A percentile compares a stretch with the other conserved stretches of the same genome.
Evolutionary conservation across 2,329 filamentous ascomycete genomes (phyloP).

Genomic region (Ustilaginoidea virens): DNA sequence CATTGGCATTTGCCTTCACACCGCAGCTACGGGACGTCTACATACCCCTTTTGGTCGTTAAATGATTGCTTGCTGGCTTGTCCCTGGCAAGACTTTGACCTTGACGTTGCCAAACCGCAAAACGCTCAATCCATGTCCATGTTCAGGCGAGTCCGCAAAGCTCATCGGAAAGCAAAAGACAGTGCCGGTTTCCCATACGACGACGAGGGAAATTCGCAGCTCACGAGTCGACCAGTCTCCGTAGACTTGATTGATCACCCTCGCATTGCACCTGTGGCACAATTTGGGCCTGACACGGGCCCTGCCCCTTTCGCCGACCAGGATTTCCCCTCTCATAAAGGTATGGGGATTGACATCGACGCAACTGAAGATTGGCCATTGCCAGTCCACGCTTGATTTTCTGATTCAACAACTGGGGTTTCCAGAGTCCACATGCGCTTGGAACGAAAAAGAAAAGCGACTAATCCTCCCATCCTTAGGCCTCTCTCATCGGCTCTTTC

Average conservation of each 20-base stretch:
- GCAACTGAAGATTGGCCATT: no score
- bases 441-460: no score
- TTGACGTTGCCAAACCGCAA: slow-evolving; percentile 1
- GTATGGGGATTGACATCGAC: slow-evolving; percentile 2
- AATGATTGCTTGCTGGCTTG: no score
- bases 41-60: no score
- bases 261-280: neutral
- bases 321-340: slow-evolving; percentile 1
- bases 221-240: slow-evolving; percentile 1
- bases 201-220: slow-evolving; percentile 3
- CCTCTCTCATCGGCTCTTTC: slow-evolving; percentile 7
- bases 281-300: slow-evolving; percentile 1
- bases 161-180: slow-evolving; percentile 12
- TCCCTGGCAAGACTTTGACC: no score
- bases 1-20: no score
- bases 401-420: neutral
- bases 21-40: no score
- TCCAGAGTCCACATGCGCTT: no score
- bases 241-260: slow-evolving; percentile 2
- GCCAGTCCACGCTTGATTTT: no score
- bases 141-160: slow-evolving; percentile 21
- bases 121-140: slow-evolving; percentile 14
- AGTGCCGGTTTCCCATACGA: slow-evolving; percentile 5
- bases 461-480: neutral
- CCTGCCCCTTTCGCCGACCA: slow-evolving; percentile 2